Conservation (phyloP, 2,329 filamentous ascomycete species). For the Capronia epimyces region DNA sequence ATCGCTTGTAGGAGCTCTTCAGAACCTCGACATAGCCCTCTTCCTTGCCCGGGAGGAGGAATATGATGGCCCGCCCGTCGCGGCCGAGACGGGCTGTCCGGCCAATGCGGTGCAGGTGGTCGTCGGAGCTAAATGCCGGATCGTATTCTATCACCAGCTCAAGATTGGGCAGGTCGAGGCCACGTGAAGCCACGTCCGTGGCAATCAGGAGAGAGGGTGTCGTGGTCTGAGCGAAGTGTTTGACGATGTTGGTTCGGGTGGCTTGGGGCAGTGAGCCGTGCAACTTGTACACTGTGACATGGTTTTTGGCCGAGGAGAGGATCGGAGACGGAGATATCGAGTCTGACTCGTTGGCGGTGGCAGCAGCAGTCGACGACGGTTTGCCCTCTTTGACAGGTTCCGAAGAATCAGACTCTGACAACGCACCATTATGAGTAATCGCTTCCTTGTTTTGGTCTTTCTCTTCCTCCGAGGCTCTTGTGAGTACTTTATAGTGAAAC, state of each 20-base stretch:
- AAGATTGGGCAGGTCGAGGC: conserved; percentile 89
- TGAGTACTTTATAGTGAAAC: conserved; percentile 86
- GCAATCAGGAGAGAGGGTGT: conserved; percentile 80
- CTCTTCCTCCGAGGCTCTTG: conserved; percentile 33
- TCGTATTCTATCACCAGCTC: conserved; percentile 96
- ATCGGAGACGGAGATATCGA: conserved; percentile 66
- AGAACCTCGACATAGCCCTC: conserved; percentile 82
- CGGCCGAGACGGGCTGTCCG: conserved; percentile 90
- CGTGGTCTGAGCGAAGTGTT: conserved; percentile 67
- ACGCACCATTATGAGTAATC: background rate
- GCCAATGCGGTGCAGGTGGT: conserved; percentile 91
- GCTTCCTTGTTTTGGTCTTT: conserved; percentile 21
- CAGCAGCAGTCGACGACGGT: background rate
- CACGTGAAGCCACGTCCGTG: conserved; percentile 91
- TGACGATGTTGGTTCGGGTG: conserved; percentile 78
- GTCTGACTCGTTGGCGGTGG: conserved; percentile 12
- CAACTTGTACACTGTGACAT: conserved; percentile 75
- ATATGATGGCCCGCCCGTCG: conserved; percentile 78
- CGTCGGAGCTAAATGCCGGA: conserved; percentile 84
- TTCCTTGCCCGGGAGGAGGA: conserved; percentile 84
- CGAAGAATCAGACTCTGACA: conserved; percentile 18
- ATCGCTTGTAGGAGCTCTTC: conserved; percentile 58
- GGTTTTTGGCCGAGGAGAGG: conserved; percentile 69
- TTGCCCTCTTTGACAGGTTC: conserved; percentile 1
- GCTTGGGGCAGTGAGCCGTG: conserved; percentile 89